Percentiles rank a stretch among this genome's conserved stretches.
Conservation (phyloP, 2,329 filamentous ascomycete genomes). For the Aspergillus hortae region DNA sequence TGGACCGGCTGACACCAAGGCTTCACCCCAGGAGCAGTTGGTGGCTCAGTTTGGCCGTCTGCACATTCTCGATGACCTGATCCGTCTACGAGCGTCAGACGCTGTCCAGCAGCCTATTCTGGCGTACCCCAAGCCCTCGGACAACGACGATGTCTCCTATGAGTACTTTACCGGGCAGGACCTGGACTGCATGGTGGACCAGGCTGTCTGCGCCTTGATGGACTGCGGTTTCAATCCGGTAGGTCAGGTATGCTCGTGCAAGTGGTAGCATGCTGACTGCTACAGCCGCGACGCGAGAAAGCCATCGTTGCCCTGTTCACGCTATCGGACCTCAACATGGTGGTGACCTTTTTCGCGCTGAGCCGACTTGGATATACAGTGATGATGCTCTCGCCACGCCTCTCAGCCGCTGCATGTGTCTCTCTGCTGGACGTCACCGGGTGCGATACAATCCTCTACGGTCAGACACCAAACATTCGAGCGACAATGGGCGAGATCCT, state of each 20-base stretch:
- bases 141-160: constrained; percentile 32
- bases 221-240: constrained; percentile 17
- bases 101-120: constrained; percentile 40
- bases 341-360: constrained; percentile 44
- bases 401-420: constrained; percentile 40
- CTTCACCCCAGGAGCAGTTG: constrained; percentile 11
- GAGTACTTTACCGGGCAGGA: constrained; percentile 42
- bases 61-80: constrained; percentile 42
- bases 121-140: constrained; percentile 35
- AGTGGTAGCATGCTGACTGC: not conserved
- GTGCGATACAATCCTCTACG: constrained; percentile 36
- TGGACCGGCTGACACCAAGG: constrained; percentile 1
- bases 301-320: constrained; percentile 39
- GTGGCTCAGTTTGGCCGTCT: constrained; percentile 36
- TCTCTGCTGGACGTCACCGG: constrained; percentile 36
- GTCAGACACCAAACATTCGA: constrained; percentile 31
- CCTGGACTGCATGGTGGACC: constrained; percentile 41
- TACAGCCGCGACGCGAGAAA: constrained; percentile 16
- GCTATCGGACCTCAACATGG: constrained; percentile 41
- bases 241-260: not conserved
- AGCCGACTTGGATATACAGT: constrained; percentile 44
- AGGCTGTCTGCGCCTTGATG: constrained; percentile 31
- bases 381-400: constrained; percentile 43
- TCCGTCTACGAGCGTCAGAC: constrained; percentile 38
- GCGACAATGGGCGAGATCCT: constrained; percentile 28